Evolutionary conservation across 352 stramenopile species (phyloP), one percentile per base, ranked within the genome.

Genomic region (Saprolegnia parasitica): DNA sequence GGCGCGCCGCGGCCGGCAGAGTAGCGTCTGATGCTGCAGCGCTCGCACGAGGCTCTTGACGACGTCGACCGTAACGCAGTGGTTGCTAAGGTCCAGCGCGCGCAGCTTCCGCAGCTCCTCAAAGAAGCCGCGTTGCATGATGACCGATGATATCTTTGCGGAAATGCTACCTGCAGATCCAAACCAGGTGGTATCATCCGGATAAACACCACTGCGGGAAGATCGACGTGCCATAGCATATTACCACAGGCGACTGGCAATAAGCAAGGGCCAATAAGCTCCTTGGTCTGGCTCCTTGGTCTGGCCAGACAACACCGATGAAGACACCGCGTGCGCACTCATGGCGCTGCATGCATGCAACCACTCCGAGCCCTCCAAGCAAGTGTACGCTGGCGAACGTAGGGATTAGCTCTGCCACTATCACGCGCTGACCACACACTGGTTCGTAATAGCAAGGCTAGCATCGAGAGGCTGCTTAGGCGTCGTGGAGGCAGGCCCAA

Each of bases 11-110:
- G 58, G 58, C 21, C 50, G n/a, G 16, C 49, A 37, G 20, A 42
- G 45, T 26, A 35, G 18, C n/a, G 58, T 67, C 20, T 42, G 35
- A 9, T 67, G 37, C 35, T 67, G 37, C 21, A 67, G 58, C 58
- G 50, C 20, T 4, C 40, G 58, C 16, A 67, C 37, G n/a, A 56
- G 58, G 42, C 50, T 67, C 58, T 67, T 67, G 21, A 67, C 58
- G 24, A 26, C 49, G 40, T 24, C 24, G 37, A 67, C 58, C 4
- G 58, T 67, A 21, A 65, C 56, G 40, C 47, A 13, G 18, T 67
- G 58, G 37, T 56, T 39, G 37, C 50, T 67, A 2, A 52, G 42
- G 23, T 67, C 35, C 18, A 67, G 20, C 16, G 20, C 9, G 21
- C 50, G 37, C 11, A 67, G 58, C 45, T 67, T 67, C 3, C 39